Base-by-base conservation (phyloP, 805 yeast species). In the Debaryomyces prosopidis region DNA sequence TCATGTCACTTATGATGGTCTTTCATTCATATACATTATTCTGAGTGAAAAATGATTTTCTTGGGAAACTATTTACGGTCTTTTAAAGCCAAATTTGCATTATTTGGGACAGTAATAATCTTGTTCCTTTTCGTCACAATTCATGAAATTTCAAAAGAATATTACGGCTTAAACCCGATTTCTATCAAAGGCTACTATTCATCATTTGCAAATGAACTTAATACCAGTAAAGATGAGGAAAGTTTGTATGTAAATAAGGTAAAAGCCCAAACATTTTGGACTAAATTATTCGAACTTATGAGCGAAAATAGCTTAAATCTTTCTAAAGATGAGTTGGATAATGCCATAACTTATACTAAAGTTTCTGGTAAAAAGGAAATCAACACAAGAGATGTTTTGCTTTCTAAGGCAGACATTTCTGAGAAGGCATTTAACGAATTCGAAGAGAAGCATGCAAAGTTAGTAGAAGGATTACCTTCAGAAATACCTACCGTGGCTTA, bases 241-340 rank as follows among this genome's bases (percentile, higher is more conserved):
- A n/a, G n/a, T n/a, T n/a, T n/a, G 26, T 20, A 7, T 8, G 58
- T 7, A 20, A 20, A 20, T 7, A 20, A 20, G 26, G 26, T 7
- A 20, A 52, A 20, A 60, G 48, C 1, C 49, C 37, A 14, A 43
- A 31, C 23, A 57, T 54, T 2, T 71, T 71, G 7, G 70, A 63
- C 5, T 69, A 67, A 6, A 52, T 12, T 39, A 14, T 39, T 39
- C 15, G 20, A 30, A n/a, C 12, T 31, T 12, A 39, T 39, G 6
- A 35, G 31, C 5, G 18, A 30, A 31, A 19, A 19, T 19, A 35
- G 32, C 5, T 20, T 20, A 7, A 20, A 20, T 23, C 42, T 35
- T 11, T 17, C 28, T 15, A 26, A 18, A 12, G 30, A 26, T 8
- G 19, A 27, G 30, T 27, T 17, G 8, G 16, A 17, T 17, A 39